Evolutionary conservation across 2,329 filamentous ascomycete genomes (phyloP).

Genomic region (Hymenoscyphus fraxineus): DNA sequence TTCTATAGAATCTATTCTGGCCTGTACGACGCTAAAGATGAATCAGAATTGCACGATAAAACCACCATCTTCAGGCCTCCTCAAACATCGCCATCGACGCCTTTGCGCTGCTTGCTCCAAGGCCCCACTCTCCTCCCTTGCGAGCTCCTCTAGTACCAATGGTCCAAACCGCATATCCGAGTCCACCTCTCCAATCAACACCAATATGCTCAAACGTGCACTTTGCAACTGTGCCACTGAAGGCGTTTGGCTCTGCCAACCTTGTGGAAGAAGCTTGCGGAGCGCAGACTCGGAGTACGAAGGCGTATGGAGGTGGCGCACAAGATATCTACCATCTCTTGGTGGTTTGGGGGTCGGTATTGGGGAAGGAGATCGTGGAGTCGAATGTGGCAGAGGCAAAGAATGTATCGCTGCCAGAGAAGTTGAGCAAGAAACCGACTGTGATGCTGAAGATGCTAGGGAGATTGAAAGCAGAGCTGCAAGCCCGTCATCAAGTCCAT

Average conservation of each 20-base stretch:
- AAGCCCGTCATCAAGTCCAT: slow-evolving; percentile 26
- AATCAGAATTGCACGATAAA: slow-evolving; percentile 85
- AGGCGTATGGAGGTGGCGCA: slow-evolving; percentile 83
- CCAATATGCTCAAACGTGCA: slow-evolving; percentile 33
- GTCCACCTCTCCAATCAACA: slow-evolving; percentile 53
- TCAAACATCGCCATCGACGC: slow-evolving; percentile 74
- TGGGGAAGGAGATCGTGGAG: slow-evolving; percentile 81
- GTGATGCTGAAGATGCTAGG: slow-evolving; percentile 70
- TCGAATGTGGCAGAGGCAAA: slow-evolving; percentile 78
- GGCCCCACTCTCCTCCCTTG: slow-evolving; percentile 60
- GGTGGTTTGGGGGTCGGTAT: slow-evolving; percentile 81
- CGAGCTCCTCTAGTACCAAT: slow-evolving; percentile 12
- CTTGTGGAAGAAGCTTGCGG: slow-evolving; percentile 71
- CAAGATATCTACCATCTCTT: slow-evolving; percentile 76
- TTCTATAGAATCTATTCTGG: neutral
- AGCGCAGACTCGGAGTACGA: slow-evolving; percentile 56
- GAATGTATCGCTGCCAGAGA: slow-evolving; percentile 72
- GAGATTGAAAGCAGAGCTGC: slow-evolving; percentile 27
- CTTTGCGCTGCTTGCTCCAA: slow-evolving; percentile 73
- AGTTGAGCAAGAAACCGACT: slow-evolving; percentile 80
- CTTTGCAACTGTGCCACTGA: slow-evolving; percentile 39
- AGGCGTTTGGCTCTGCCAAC: slow-evolving; percentile 79
- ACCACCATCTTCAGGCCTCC: slow-evolving; percentile 61
- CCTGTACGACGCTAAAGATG: neutral
- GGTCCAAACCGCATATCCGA: slow-evolving; percentile 39